Percentiles rank a stretch among this genome's conserved stretches.
phyloP scores from a whole-genome alignment of 495 filamentous ascomycete species.

The Aspergillus carlsbadensis region DNA sequence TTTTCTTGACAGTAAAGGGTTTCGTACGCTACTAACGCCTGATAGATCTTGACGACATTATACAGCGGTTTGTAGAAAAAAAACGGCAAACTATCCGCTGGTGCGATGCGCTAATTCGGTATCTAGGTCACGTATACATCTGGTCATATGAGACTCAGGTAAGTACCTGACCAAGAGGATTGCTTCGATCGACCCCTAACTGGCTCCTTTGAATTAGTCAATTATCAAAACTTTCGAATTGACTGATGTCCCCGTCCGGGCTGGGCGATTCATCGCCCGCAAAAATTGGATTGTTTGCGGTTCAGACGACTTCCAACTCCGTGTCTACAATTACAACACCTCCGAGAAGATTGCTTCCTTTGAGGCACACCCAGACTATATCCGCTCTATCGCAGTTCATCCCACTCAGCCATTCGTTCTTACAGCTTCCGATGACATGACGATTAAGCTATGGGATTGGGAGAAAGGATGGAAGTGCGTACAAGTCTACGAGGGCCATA shows the following conservation, averaged over 20 bases:
- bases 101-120: slow-evolving; percentile 26
- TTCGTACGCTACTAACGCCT: slow-evolving; percentile 25
- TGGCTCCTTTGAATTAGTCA: slow-evolving; percentile 46
- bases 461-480: slow-evolving; percentile 98
- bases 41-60: slow-evolving; percentile 83
- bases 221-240: slow-evolving; percentile 99
- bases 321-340: slow-evolving; percentile 98
- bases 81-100: neutral
- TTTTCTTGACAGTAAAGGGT: neutral
- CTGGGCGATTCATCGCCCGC: slow-evolving; percentile 92
- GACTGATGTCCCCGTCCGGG: slow-evolving; percentile 96
- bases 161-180: slow-evolving; percentile 12
- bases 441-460: slow-evolving; percentile 99
- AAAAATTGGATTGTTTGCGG: slow-evolving; percentile 99
- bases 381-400: slow-evolving; percentile 96
- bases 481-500: slow-evolving; percentile 97
- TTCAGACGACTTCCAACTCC: slow-evolving; percentile 96
- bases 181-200: slow-evolving; percentile 9
- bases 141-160: slow-evolving; percentile 98
- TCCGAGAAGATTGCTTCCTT: slow-evolving; percentile 98
- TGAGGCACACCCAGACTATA: slow-evolving; percentile 98
- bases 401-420: slow-evolving; percentile 94
- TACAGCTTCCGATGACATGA: slow-evolving; percentile 99
- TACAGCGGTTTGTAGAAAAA: slow-evolving; percentile 73
- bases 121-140: slow-evolving; percentile 90